Percentiles rank a stretch among this genome's conserved stretches.
Conservation (phyloP, 2,329 filamentous ascomycete genomes). For the Aureobasidium sp. region DNA sequence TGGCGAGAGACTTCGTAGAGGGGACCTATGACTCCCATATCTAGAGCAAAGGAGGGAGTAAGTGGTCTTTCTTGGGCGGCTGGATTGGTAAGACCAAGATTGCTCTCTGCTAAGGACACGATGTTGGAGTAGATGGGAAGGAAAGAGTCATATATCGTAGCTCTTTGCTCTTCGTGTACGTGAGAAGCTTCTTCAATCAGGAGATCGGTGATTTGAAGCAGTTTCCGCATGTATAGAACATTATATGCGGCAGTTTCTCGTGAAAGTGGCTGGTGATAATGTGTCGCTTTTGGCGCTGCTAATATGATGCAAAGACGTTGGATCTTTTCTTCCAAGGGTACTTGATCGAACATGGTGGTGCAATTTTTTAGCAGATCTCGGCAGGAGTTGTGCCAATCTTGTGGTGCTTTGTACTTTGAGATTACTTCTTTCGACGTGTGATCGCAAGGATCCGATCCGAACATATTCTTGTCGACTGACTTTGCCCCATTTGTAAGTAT, state of each 20-base stretch:
- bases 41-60: slow-evolving; percentile 28
- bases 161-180: not conserved
- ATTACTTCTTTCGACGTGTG: not conserved
- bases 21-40: slow-evolving; percentile 31
- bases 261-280: not conserved
- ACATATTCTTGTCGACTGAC: not conserved
- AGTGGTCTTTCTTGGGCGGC: not conserved
- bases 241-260: slow-evolving; percentile 2
- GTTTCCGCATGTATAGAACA: not conserved
- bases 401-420: not conserved
- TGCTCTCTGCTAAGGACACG: not conserved
- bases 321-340: not conserved
- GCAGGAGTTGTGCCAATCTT: not conserved
- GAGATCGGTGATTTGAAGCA: not conserved
- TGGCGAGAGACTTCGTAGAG: slow-evolving; percentile 30
- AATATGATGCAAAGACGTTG: not conserved
- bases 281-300: not conserved
- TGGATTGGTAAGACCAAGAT: not conserved
- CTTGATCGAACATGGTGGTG: not conserved
- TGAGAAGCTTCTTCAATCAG: not conserved
- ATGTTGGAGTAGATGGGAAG: slow-evolving; percentile 3
- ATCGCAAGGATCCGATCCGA: not conserved
- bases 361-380: not conserved
- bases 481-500: not conserved
- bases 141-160: not conserved